Percentiles rank a stretch among this genome's conserved stretches.
Conservation (phyloP, 2,329 filamentous ascomycete genomes). For the Phyllosticta paracitricarpa region DNA sequence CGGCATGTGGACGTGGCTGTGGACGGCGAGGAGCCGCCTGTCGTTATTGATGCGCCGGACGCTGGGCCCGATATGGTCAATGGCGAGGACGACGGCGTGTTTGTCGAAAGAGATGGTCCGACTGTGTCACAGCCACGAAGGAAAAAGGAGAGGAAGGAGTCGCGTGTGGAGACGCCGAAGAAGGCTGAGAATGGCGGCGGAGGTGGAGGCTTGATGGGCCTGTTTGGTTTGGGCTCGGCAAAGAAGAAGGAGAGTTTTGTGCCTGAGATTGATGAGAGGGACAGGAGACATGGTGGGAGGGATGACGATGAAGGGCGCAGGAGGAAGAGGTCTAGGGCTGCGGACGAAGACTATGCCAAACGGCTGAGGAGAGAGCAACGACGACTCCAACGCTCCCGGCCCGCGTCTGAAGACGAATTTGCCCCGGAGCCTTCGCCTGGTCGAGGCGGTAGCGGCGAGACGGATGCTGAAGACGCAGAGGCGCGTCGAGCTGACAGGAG, state of each 20-base stretch:
- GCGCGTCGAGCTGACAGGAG: conserved; percentile 26
- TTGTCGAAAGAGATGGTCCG: conserved; percentile 39
- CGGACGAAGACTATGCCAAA: conserved; percentile 18
- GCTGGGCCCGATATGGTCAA: conserved; percentile 33
- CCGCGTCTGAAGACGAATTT: background rate
- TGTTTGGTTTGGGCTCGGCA: conserved; percentile 31
- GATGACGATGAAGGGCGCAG: conserved; percentile 28
- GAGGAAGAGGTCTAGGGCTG: conserved; percentile 27
- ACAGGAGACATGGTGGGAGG: conserved; percentile 24
- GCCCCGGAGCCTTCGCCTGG: background rate
- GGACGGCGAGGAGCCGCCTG: conserved; percentile 30
- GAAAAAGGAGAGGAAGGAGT: conserved; percentile 32
- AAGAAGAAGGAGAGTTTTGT: conserved; percentile 23
- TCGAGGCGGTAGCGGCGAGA: background rate
- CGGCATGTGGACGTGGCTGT: conserved; percentile 8
- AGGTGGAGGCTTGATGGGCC: conserved; percentile 47
- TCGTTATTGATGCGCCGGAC: conserved; percentile 27
- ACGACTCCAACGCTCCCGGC: background rate
- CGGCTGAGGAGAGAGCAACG: conserved; percentile 7
- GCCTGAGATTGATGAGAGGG: conserved; percentile 18
- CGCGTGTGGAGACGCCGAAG: conserved; percentile 47
- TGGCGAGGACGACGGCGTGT: conserved; percentile 41
- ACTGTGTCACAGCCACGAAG: conserved; percentile 32
- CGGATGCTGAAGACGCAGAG: conserved; percentile 22
- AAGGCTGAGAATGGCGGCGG: conserved; percentile 32